Evolutionary conservation across 129 eudicot species (phyloP).

Genomic region (Flaveria robusta): DNA sequence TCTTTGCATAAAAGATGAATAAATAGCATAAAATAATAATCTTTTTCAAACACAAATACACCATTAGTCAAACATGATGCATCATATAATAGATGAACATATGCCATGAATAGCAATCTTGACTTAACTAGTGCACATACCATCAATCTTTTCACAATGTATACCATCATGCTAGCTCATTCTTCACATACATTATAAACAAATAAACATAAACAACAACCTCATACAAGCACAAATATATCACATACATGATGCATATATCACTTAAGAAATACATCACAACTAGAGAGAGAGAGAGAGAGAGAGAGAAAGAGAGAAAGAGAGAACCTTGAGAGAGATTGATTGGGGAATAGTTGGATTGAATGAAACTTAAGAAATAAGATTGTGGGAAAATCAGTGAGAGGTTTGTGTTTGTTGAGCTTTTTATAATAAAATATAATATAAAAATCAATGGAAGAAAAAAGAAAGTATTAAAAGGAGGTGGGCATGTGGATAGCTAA

Average conservation of each 20-base stretch:
- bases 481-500: slow-evolving; percentile 45
- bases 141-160: too few relatives aligned
- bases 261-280: background rate
- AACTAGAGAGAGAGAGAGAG: slow-evolving; percentile 9
- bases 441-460: background rate
- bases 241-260: too few relatives aligned
- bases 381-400: slow-evolving; percentile 31
- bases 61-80: background rate
- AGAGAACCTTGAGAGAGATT: background rate
- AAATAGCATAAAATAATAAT: background rate
- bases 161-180: background rate
- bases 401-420: slow-evolving; percentile 12
- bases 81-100: background rate
- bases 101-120: background rate
- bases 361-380: slow-evolving; percentile 30
- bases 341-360: slow-evolving; percentile 12
- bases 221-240: background rate
- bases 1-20: background rate
- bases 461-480: background rate
- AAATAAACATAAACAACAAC: background rate
- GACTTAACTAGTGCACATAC: too few relatives aligned
- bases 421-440: slow-evolving; percentile 6
- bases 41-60: background rate
- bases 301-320: slow-evolving; percentile 17
- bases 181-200: background rate